Conservation (phyloP, 306 rosid genomes). For the Trichosanthes truncata region DNA sequence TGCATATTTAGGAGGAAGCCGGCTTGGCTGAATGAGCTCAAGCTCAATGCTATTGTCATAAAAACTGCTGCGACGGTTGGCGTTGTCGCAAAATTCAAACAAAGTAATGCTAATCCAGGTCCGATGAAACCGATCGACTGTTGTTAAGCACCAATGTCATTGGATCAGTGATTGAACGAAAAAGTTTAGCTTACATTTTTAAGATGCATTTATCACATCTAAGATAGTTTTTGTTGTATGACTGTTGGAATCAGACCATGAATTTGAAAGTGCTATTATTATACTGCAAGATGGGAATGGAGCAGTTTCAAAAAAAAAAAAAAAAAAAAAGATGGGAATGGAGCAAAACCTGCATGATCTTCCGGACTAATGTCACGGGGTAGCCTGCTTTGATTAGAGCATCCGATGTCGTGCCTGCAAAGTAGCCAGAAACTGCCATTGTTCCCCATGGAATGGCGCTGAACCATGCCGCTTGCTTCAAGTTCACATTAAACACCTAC, state of each 20-base stretch:
- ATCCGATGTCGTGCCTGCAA: constrained; percentile 75
- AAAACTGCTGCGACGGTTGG: constrained; percentile 51
- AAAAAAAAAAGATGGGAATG: background rate
- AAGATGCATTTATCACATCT: background rate
- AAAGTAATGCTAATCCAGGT: constrained; percentile 66
- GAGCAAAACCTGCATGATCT: constrained; percentile 72
- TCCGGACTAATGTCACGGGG: constrained; percentile 60
- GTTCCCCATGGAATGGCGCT: constrained; percentile 96
- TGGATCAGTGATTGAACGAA: background rate
- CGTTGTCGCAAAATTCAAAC: constrained; percentile 63
- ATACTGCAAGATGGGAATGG: background rate
- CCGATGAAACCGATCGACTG: constrained; percentile 72
- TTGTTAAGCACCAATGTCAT: background rate
- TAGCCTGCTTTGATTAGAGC: constrained; percentile 52
- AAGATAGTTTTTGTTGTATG: background rate
- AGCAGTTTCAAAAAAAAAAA: too few relatives aligned
- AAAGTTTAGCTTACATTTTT: background rate
- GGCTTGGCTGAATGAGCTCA: constrained; percentile 94
- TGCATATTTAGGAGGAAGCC: constrained; percentile 89
- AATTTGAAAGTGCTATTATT: background rate
- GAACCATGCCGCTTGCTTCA: constrained; percentile 95
- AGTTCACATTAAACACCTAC: constrained; percentile 81
- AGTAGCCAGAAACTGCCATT: constrained; percentile 80
- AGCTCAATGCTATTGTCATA: constrained; percentile 69
- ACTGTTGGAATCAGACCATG: background rate